Percentiles rank a stretch among this genome's conserved stretches.
Evolutionary conservation across 164 flowering plant genomes (phyloP).

Genomic region (Annona cherimola): DNA sequence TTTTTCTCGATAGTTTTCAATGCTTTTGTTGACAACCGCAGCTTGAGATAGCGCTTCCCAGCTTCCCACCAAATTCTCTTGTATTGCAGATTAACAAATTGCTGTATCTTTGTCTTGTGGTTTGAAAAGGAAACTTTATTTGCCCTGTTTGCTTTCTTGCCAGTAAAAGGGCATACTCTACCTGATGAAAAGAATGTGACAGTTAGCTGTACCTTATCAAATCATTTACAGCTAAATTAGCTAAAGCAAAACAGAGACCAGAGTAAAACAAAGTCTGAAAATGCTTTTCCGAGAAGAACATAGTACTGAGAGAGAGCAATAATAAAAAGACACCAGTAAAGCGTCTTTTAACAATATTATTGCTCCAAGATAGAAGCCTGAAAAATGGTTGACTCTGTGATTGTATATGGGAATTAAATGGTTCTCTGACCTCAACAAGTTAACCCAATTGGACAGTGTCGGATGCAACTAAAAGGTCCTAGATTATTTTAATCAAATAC

Average conservation of each 20-base stretch:
- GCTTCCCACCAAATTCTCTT: slow-evolving; percentile 98
- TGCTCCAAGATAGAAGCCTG: background rate
- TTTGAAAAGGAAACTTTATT: slow-evolving; percentile 82
- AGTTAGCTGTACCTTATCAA: background rate
- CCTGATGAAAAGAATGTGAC: slow-evolving; percentile 33
- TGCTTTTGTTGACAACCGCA: slow-evolving; percentile 88
- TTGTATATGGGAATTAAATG: no score
- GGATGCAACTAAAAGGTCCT: no score
- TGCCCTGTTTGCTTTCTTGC: slow-evolving; percentile 84
- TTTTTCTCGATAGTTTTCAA: slow-evolving; percentile 91
- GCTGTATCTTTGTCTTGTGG: slow-evolving; percentile 87
- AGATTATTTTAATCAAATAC: no score
- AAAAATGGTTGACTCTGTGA: no score
- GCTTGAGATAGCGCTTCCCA: slow-evolving; percentile 75
- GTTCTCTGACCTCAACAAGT: no score
- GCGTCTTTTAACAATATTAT: background rate
- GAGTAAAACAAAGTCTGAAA: no score
- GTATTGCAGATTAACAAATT: slow-evolving; percentile 89
- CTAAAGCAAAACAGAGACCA: no score
- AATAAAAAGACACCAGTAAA: no score
- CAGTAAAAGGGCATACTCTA: slow-evolving; percentile 86
- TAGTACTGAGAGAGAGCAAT: no score
- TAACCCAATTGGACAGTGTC: no score
- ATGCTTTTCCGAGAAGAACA: no score
- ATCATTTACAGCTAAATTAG: no score